Evolutionary conservation across 805 yeast species (phyloP).

Genomic region (Metschnikowia gelsemii): DNA sequence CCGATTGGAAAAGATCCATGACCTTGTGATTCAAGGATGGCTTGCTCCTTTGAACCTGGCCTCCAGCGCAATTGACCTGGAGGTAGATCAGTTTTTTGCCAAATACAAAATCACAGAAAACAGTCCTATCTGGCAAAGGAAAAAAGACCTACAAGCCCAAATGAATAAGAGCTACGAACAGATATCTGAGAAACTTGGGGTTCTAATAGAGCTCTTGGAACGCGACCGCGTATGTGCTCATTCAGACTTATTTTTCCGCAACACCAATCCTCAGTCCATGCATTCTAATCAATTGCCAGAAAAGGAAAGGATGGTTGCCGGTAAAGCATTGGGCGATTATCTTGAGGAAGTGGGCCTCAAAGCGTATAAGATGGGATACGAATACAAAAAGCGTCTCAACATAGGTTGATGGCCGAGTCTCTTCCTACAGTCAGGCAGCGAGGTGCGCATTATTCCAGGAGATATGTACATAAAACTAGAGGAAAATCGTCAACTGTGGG

Average conservation of each 20-base stretch:
- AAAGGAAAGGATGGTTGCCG: conserved; percentile 28
- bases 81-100: conserved; percentile 13
- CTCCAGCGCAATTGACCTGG: conserved; percentile 14
- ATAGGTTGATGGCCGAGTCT: conserved; percentile 9
- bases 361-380: conserved; percentile 30
- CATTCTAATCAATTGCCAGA: conserved; percentile 19
- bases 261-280: conserved; percentile 12
- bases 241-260: conserved; percentile 29
- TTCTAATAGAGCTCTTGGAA: conserved; percentile 18
- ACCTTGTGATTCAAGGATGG: conserved; percentile 17
- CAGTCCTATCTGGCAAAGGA: conserved; percentile 15
- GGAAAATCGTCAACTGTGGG: background rate
- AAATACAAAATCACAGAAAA: conserved; percentile 18
- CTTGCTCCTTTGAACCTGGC: conserved; percentile 14
- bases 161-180: conserved; percentile 21
- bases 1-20: conserved; percentile 4
- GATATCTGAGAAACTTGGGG: conserved; percentile 14
- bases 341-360: conserved; percentile 25
- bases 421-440: no score
- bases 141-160: conserved; percentile 15
- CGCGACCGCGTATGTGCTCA: conserved; percentile 31
- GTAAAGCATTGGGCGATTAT: conserved; percentile 34
- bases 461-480: no score
- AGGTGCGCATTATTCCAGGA: no score
- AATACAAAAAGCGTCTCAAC: conserved; percentile 26